Evolutionary conservation across 495 filamentous ascomycete species (phyloP).

Genomic region (Hapsidospora chrysogenum): DNA sequence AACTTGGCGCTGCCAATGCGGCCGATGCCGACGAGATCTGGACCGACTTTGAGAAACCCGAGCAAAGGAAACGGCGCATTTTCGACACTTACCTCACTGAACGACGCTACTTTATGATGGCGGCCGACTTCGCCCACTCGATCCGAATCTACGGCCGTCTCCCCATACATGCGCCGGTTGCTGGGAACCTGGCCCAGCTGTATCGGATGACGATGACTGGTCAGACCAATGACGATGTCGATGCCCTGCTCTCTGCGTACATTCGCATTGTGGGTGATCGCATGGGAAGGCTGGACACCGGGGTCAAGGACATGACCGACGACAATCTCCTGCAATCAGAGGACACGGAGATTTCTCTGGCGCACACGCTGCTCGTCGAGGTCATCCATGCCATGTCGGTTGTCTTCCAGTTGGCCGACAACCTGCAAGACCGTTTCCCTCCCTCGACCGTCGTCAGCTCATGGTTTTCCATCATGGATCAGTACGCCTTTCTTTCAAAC

Average conservation of each 20-base stretch:
- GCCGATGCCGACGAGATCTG: slow-evolving; percentile 31
- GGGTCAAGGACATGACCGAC: slow-evolving; percentile 11
- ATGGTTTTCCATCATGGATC: slow-evolving; percentile 59
- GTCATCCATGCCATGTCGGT: slow-evolving; percentile 56
- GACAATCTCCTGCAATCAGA: slow-evolving; percentile 15
- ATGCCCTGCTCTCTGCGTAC: slow-evolving; percentile 22
- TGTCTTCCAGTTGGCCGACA: slow-evolving; percentile 51
- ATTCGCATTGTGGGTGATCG: slow-evolving; percentile 17
- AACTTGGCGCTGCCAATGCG: slow-evolving; percentile 20
- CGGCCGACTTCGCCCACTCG: slow-evolving; percentile 23
- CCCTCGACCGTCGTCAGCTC: slow-evolving; percentile 36
- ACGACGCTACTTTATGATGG: slow-evolving; percentile 37
- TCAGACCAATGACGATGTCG: slow-evolving; percentile 8
- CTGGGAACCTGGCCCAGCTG: neutral
- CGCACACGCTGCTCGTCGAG: slow-evolving; percentile 44
- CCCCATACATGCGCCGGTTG: slow-evolving; percentile 1
- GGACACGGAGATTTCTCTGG: slow-evolving; percentile 45
- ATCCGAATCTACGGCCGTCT: slow-evolving; percentile 22
- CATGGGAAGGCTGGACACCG: slow-evolving; percentile 13
- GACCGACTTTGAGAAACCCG: slow-evolving; percentile 36
- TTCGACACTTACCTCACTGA: slow-evolving; percentile 56
- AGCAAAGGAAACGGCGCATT: slow-evolving; percentile 42
- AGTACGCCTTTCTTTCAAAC: slow-evolving; percentile 45
- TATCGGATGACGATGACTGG: neutral
- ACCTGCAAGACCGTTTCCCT: slow-evolving; percentile 34